Conservation (phyloP, 306 rosid species). For the Oemleria cerasiformis region DNA sequence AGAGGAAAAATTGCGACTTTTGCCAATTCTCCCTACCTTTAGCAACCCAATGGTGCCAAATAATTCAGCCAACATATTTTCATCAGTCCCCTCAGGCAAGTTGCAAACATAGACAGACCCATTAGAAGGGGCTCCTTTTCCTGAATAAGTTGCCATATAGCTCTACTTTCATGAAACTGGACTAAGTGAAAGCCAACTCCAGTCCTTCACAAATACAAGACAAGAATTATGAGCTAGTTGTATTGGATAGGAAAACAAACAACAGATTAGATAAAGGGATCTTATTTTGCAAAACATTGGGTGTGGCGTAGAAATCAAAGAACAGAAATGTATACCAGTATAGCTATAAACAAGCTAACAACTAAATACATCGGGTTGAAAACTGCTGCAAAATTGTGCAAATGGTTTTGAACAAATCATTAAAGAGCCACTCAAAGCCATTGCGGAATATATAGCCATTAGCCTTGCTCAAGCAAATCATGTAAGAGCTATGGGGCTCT, state of each 20-base stretch:
- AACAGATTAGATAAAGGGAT: background rate
- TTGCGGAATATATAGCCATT: background rate
- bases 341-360: background rate
- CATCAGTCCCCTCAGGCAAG: conserved; percentile 90
- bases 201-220: conserved; percentile 33
- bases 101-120: conserved; percentile 91
- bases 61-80: conserved; percentile 79
- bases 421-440: background rate
- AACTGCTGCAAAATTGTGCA: background rate
- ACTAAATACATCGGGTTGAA: background rate
- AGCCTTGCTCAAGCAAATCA: background rate
- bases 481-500: background rate
- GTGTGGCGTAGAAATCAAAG: background rate
- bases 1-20: conserved; percentile 4
- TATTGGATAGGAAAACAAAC: background rate
- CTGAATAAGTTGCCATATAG: conserved; percentile 68
- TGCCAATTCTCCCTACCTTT: conserved; percentile 56
- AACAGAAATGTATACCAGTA: background rate
- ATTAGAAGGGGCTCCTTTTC: conserved; percentile 65
- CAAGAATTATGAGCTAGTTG: background rate
- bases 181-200: conserved; percentile 27
- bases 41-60: conserved; percentile 89
- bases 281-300: background rate
- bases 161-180: conserved; percentile 63
- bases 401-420: background rate